These are phyloP conservation scores for Psilocybe tampanensis DNA, from an alignment of 768 basidiomycete species.

Conservation along the genomic window DNA sequence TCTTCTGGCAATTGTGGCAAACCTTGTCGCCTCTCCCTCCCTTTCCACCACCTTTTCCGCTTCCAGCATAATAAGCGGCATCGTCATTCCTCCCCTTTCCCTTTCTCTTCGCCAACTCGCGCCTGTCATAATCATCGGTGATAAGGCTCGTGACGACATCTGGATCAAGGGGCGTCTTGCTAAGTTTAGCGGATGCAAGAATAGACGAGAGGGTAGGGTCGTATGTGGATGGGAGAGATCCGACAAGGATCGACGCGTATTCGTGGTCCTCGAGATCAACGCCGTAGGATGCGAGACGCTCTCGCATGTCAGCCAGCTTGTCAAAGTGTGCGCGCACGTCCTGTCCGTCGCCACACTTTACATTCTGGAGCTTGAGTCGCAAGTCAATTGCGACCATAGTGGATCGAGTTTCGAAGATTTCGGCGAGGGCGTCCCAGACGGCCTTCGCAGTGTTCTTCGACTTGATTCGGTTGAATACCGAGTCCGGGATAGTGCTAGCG, in stretches of 20 bases:
- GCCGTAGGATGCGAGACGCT: conserved; percentile 12
- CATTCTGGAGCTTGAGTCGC: conserved; percentile 12
- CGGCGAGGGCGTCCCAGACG: conserved; percentile 5
- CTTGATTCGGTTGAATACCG: conserved; percentile 2
- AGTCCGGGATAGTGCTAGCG: conserved; percentile 2
- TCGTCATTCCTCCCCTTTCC: too few species aligned
- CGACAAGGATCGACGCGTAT: conserved; percentile 9
- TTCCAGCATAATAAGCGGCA: too few species aligned
- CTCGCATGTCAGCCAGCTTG: conserved; percentile 13
- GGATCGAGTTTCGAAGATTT: conserved; percentile 11
- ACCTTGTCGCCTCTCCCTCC: not conserved
- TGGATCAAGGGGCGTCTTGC: conserved; percentile 9
- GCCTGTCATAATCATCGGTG: not conserved
- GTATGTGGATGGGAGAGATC: conserved; percentile 17
- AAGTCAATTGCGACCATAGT: conserved; percentile 17
- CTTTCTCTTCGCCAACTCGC: too few species aligned
- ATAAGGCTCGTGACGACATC: conserved; percentile 19
- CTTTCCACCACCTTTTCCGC: too few species aligned
- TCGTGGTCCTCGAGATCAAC: conserved; percentile 7
- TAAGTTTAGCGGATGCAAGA: conserved; percentile 12
- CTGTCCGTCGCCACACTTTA: conserved; percentile 16
- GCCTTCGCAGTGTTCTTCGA: conserved; percentile 6
- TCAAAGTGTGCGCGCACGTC: conserved; percentile 20
- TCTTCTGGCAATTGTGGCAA: conserved; percentile 5
- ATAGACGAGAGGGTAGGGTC: conserved; percentile 17